Evolutionary conservation across 139 green algal genomes (phyloP), one percentile per base, ranked within the genome.

Genomic region (Pycnococcus provasolii): DNA sequence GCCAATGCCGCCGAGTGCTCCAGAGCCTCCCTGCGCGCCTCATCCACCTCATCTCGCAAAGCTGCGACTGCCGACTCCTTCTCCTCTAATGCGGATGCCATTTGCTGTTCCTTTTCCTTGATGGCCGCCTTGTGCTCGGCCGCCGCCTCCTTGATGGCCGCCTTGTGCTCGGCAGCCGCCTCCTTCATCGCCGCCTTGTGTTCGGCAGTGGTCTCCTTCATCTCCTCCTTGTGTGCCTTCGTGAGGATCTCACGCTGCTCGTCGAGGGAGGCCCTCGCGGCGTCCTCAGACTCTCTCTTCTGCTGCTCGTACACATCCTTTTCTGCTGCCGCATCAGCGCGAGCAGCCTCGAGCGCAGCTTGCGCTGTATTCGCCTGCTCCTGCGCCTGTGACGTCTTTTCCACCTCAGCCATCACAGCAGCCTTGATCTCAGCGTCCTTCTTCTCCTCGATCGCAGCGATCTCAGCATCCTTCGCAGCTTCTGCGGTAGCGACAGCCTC

Each of bases 341-440:
- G 26, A 44, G 7, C 11, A 11, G 37, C 47, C 5, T 59, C 47
- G 13, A 6, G 3, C 11, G 15, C 39, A 53, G 7, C 2, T 48
- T n/a, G 26, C 26, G 26, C 48, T 68, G 48, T 1, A 68, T n/a
- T 46, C 37, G 43, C 47, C 43, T 59, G 4, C 42, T 68, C 59
- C n/a, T 68, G 53, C 39, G 59, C 62, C 4, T 45, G 48, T 42
- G 60, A 68, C 47, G 62, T 68, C n/a, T 48, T 39, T 37, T 68
- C 9, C 42, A 68, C 48, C 8, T 50, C 48, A 7, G n/a, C 47
- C 6, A 44, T 52, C 5, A 60, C 43, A 37, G 48, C 50, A 7
- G 39, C 43, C 1, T 45, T 45, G 8, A 26, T 45, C 9, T 59
- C 47, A 13, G 43, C 53, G 62, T 11, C 42, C 42, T 57, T 64